Evolutionary conservation across 2,329 filamentous ascomycete genomes (phyloP).

Genomic region (Scedosporium boydii): DNA sequence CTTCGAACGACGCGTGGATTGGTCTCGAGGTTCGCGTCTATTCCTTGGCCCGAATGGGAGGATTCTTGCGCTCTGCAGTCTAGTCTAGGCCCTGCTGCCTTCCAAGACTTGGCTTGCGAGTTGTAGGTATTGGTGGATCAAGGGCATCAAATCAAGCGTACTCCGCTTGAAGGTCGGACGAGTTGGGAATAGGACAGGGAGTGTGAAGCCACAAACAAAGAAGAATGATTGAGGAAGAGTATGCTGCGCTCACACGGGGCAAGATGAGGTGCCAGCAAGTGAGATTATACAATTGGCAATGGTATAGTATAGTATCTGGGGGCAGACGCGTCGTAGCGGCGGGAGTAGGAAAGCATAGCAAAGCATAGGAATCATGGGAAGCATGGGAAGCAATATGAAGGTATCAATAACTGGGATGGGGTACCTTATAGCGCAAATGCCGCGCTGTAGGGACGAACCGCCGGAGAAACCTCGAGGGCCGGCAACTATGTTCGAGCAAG

Average conservation of each 20-base stretch:
- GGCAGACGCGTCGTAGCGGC: no score
- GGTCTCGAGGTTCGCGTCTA: background rate
- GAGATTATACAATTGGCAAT: no score
- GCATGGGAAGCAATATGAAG: background rate
- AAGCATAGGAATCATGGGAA: no score
- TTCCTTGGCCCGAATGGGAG: background rate
- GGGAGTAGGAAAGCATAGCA: background rate
- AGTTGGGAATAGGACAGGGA: background rate
- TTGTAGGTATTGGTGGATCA: no score
- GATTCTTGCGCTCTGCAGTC: background rate
- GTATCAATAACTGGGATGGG: background rate
- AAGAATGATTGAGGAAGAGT: background rate
- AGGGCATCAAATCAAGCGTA: background rate
- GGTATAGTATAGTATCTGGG: no score
- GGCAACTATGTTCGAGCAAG: background rate
- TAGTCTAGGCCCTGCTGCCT: background rate
- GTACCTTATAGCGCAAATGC: conserved; percentile 3
- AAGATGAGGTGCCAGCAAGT: background rate
- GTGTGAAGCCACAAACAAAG: background rate
- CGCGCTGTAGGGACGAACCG: background rate
- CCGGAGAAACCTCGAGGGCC: background rate
- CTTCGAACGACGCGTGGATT: background rate
- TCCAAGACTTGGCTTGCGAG: background rate
- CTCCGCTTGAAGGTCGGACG: background rate
- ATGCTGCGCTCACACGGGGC: background rate